Evolutionary conservation across 306 rosid genomes (phyloP).

Genomic region (Trifolium pratense): DNA sequence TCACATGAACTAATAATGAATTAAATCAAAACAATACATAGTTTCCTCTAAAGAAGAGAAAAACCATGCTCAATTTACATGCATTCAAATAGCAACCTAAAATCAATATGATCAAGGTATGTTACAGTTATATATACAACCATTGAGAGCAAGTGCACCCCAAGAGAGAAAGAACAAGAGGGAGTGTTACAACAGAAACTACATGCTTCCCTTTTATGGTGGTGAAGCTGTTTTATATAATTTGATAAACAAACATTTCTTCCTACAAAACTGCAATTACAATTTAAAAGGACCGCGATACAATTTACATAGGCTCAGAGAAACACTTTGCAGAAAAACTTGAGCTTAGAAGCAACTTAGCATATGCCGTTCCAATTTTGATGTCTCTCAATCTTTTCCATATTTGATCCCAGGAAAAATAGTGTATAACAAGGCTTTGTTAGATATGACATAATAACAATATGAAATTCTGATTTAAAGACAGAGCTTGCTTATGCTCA

Average conservation of each 20-base stretch:
- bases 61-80: conserved; percentile 14
- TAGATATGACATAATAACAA: conserved; percentile 16
- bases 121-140: conserved; percentile 31
- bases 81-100: conserved; percentile 25
- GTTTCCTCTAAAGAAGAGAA: neutral
- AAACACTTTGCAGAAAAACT: conserved; percentile 33
- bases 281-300: conserved; percentile 34
- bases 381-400: conserved; percentile 33
- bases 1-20: neutral
- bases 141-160: neutral
- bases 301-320: conserved; percentile 36
- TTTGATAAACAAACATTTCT: conserved; percentile 33
- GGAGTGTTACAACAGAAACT: conserved; percentile 8
- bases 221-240: conserved; percentile 24
- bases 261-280: conserved; percentile 38
- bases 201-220: conserved; percentile 15
- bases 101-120: neutral
- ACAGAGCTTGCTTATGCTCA: conserved; percentile 34
- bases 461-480: conserved; percentile 28
- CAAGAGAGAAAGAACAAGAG: neutral
- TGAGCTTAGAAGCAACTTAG: conserved; percentile 37
- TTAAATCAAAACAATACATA: neutral
- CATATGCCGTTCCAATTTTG: conserved; percentile 10
- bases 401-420: conserved; percentile 32
- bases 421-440: conserved; percentile 35